A percentile compares a stretch with the other conserved stretches of the same genome.
Conservation (phyloP, 163 green algal genomes). For the Chloromonas sp. region DNA sequence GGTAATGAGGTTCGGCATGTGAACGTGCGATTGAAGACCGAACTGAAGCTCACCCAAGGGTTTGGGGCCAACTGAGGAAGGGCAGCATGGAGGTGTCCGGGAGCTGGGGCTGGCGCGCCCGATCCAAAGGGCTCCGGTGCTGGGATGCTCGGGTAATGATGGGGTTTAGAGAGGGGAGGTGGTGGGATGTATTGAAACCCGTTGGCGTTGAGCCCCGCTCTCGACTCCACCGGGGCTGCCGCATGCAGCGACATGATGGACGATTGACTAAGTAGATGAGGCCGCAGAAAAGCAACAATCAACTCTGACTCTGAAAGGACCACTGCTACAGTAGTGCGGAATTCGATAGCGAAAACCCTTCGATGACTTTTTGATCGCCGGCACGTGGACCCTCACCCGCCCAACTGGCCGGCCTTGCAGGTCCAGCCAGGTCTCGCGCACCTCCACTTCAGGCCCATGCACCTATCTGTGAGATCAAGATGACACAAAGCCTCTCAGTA, state of each 20-base stretch:
- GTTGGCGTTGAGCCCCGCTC: too few species aligned
- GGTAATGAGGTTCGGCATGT: not conserved
- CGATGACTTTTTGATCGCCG: too few species aligned
- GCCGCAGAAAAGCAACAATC: not conserved
- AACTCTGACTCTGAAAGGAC: too few species aligned
- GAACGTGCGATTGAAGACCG: not conserved
- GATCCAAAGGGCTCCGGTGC: not conserved
- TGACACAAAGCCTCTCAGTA: too few species aligned
- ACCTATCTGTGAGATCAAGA: too few species aligned
- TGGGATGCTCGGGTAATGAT: not conserved
- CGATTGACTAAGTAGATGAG: not conserved
- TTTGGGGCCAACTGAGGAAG: not conserved
- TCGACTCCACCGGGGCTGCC: not conserved
- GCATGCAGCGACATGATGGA: not conserved
- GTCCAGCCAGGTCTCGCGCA: not conserved
- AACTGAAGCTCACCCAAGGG: slow-evolving; percentile 4
- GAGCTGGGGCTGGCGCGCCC: not conserved
- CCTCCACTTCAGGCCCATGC: too few species aligned
- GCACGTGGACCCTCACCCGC: too few species aligned
- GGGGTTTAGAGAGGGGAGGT: not conserved
- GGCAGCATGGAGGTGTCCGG: not conserved
- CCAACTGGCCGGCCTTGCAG: too few species aligned
- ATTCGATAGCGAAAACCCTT: too few species aligned
- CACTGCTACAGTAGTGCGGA: too few species aligned
- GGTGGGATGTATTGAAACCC: too few species aligned